Evolutionary conservation across 495 filamentous ascomycete species (phyloP).

Genomic region (Penicillium coffeae): DNA sequence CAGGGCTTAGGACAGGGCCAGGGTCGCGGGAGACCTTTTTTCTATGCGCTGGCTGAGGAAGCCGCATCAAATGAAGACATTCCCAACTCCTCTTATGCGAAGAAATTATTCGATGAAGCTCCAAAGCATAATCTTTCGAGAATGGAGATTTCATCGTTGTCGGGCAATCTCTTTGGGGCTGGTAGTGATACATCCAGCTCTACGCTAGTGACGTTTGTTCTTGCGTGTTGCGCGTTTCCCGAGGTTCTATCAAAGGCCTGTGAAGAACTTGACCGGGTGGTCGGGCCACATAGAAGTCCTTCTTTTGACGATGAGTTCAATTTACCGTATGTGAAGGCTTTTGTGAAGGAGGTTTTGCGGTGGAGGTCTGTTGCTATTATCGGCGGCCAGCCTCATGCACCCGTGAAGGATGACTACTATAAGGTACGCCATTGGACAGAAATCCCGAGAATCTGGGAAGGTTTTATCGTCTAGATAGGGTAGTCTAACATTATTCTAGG

Average conservation of each 20-base stretch:
- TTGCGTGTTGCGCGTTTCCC: constrained; percentile 38
- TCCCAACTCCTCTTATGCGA: constrained; percentile 29
- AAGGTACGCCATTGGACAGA: too few relatives aligned
- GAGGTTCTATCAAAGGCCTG: constrained; percentile 36
- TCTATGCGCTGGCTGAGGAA: constrained; percentile 39
- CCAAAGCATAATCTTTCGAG: constrained; percentile 33
- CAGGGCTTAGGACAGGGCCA: constrained; percentile 32
- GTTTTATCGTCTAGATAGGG: too few relatives aligned
- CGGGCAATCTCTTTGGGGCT: constrained; percentile 29
- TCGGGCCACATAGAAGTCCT: constrained; percentile 17
- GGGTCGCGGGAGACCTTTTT: constrained; percentile 33
- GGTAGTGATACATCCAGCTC: constrained; percentile 36
- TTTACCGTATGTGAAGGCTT: constrained; percentile 33
- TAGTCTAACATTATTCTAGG: constrained; percentile 10
- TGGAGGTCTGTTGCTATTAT: constrained; percentile 34
- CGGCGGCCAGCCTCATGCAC: constrained; percentile 49
- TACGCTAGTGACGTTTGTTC: constrained; percentile 35
- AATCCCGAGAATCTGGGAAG: too few relatives aligned
- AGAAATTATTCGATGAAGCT: constrained; percentile 34
- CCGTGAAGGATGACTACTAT: constrained; percentile 50
- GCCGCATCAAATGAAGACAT: constrained; percentile 23
- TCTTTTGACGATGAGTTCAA: constrained; percentile 21
- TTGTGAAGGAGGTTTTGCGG: constrained; percentile 35
- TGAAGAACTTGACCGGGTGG: constrained; percentile 35
- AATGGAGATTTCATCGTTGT: constrained; percentile 32